Evolutionary conservation across 1,139 yeast species (phyloP).

Genomic region (Blastobotrys arbuscula): DNA sequence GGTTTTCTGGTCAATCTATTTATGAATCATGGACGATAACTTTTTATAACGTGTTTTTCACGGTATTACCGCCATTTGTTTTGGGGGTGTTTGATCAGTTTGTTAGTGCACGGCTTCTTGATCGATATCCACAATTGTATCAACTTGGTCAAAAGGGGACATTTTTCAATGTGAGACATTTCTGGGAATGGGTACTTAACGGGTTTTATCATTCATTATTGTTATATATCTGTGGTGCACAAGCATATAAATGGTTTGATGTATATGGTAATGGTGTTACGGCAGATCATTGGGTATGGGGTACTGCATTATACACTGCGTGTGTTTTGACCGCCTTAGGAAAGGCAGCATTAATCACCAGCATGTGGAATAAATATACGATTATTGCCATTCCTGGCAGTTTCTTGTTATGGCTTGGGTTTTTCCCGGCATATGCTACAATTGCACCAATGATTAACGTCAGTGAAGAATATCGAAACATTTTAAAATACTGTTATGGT

Average conservation of each 20-base stretch:
- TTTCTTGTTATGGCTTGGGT: slow-evolving; percentile 70
- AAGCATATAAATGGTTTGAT: slow-evolving; percentile 65
- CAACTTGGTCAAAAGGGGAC: slow-evolving; percentile 83
- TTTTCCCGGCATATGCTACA: slow-evolving; percentile 82
- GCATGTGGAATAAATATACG: slow-evolving; percentile 94
- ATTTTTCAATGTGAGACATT: slow-evolving; percentile 84
- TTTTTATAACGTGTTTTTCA: slow-evolving; percentile 89
- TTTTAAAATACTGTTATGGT: slow-evolving; percentile 69
- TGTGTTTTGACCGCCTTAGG: slow-evolving; percentile 88
- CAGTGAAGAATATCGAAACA: slow-evolving; percentile 80
- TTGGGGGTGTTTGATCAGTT: slow-evolving; percentile 96
- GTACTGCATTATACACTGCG: slow-evolving; percentile 82
- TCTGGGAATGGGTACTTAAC: slow-evolving; percentile 96
- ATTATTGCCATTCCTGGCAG: slow-evolving; percentile 94
- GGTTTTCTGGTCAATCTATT: slow-evolving; percentile 91
- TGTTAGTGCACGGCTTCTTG: slow-evolving; percentile 82
- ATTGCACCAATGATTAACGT: slow-evolving; percentile 81
- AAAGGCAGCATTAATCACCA: slow-evolving; percentile 87
- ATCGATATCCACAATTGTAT: slow-evolving; percentile 88
- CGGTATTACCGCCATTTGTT: slow-evolving; percentile 93
- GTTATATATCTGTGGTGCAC: slow-evolving; percentile 66
- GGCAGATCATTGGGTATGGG: slow-evolving; percentile 96
- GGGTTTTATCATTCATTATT: slow-evolving; percentile 93
- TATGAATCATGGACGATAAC: slow-evolving; percentile 98
- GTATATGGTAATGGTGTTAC: slow-evolving; percentile 57